Base-by-base conservation (phyloP, 306 rosid genomes). In the Quercus rubra region DNA sequence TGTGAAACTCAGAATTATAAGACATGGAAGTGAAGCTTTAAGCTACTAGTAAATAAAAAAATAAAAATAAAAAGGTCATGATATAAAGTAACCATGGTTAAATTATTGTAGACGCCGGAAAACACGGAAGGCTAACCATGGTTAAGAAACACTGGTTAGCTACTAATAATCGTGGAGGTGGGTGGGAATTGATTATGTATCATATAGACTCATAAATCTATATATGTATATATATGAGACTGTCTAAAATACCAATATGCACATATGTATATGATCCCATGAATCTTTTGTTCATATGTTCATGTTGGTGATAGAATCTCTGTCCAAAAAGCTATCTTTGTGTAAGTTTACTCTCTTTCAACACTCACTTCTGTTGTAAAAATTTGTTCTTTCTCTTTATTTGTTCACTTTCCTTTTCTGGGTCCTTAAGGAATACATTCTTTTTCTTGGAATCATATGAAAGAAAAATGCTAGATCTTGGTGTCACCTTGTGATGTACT, bases 21-120 rank as follows among this genome's bases (percentile, higher is more conserved):
- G 23, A 17, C 5, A 62, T 17, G 35, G 33, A 43, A 43, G 41
- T n/a, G 38, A 21, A 19, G 31, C 19, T 8, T 25, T 4, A 59
- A 2, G 35, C 8, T 12, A 15, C 28, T 3, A 41, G 2, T 5
- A 71, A 2, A 28, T 5, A 23, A 11, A 25, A 1, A 18, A 3
- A 55, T 2, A 23, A 23, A n/a, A 1, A 57, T 2, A 3, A 6
- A 9, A 23, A 56, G 67, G 18, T 31, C 61, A 28, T 66, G 83
- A 85, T 79, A 74, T 78, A 83, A 88, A 76, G 86, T 88, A 83
- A 89, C 94, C 92, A 77, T 86, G 89, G 91, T 89, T 88, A 55
- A 70, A 6, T 55, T 10, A 23, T 51, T 64, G 62, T 8, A 12
- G 46, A 71, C 74, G 12, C 77, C 66, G 78, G 17, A 30, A 82